Base-by-base conservation (phyloP, 176 grass and related monocot species). In the Carex kokanica region DNA sequence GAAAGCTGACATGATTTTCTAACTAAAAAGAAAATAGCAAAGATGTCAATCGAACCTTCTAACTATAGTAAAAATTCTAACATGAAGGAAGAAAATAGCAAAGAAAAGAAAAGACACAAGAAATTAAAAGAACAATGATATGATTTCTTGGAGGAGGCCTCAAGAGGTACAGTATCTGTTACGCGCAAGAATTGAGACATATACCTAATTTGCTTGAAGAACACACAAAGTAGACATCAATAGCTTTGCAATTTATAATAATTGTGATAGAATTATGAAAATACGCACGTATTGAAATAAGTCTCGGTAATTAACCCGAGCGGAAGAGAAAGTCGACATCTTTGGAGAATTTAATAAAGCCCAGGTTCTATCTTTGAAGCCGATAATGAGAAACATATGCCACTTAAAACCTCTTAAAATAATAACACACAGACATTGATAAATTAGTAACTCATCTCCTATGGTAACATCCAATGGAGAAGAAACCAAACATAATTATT, bases 401-500 rank as follows among this genome's bases (percentile, higher is more conserved):
- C 45, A 67, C 53, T 49, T 82, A 65, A 82, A 75, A 75, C 71
- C 15, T 74, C 38, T 20, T 60, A 60, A 60, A 21, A 10, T 21
- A 60, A 5, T 6, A n/a, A 17, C 8, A 21, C 16, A 61, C n/a
- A 61, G 17, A 20, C 56, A 61, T 61, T 20, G 23, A 54, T 51
- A 62, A 67, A 54, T 41, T 20, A 65, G 66, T 67, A 82, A 82
- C 34, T 82, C 38, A 16, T 82, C 63, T 54, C 5, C 14, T 34
- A 40, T 36, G 36, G 56, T 45, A 62, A 80, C 78, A 80, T 31
- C 53, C 25, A 61, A 61, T 27, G 20, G 1, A 68, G 80, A 82
- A 68, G 23, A 82, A 45, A 82, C 53, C 17, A 82, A 43, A 6
- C 43, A 66, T 67, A 82, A 52, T 82, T 18, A 53, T 55, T 75